These are phyloP conservation scores for Phlebiopsis gigantea DNA, from an alignment of 768 basidiomycete genomes.

Conservation along the genomic window DNA sequence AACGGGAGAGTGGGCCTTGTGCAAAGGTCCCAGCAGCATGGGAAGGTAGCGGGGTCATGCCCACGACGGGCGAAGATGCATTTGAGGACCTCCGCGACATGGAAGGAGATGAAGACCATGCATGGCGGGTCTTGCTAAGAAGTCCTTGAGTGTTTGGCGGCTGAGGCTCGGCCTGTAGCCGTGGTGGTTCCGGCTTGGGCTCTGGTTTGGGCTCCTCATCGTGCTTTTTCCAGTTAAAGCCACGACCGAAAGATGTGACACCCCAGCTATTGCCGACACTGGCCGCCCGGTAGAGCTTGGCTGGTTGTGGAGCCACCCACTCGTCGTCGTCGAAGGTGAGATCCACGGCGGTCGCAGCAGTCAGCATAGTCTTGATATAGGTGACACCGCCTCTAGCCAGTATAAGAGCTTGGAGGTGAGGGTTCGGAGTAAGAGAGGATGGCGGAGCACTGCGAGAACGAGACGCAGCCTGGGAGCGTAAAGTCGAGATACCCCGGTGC, in stretches of 20 bases:
- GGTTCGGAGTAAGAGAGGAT: slow-evolving; percentile 17
- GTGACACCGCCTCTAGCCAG: slow-evolving; percentile 12
- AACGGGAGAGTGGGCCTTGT: slow-evolving; percentile 19
- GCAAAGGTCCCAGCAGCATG: slow-evolving; percentile 16
- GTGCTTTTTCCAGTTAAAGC: slow-evolving; percentile 64
- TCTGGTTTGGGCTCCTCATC: slow-evolving; percentile 25
- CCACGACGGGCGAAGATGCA: slow-evolving; percentile 10
- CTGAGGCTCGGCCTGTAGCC: slow-evolving; percentile 5
- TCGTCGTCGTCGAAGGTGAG: slow-evolving; percentile 62
- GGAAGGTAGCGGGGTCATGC: slow-evolving; percentile 12
- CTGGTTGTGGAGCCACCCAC: slow-evolving; percentile 51
- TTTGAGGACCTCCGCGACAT: slow-evolving; percentile 13
- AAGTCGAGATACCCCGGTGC: slow-evolving; percentile 11
- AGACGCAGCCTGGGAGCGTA: slow-evolving; percentile 15
- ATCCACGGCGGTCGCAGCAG: slow-evolving; percentile 45
- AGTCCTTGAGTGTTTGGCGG: slow-evolving; percentile 6
- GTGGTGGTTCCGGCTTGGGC: slow-evolving; percentile 10
- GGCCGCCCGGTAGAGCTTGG: slow-evolving; percentile 51
- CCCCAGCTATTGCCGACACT: slow-evolving; percentile 79
- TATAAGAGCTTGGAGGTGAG: slow-evolving; percentile 11
- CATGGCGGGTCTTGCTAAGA: slow-evolving; percentile 13
- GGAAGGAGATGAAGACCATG: slow-evolving; percentile 18
- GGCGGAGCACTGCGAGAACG: slow-evolving; percentile 28
- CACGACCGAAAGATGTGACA: slow-evolving; percentile 79
- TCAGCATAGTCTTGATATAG: slow-evolving; percentile 21